Evolutionary conservation across 2,329 filamentous ascomycete genomes (phyloP).

Genomic region (Exophiala sp.): DNA sequence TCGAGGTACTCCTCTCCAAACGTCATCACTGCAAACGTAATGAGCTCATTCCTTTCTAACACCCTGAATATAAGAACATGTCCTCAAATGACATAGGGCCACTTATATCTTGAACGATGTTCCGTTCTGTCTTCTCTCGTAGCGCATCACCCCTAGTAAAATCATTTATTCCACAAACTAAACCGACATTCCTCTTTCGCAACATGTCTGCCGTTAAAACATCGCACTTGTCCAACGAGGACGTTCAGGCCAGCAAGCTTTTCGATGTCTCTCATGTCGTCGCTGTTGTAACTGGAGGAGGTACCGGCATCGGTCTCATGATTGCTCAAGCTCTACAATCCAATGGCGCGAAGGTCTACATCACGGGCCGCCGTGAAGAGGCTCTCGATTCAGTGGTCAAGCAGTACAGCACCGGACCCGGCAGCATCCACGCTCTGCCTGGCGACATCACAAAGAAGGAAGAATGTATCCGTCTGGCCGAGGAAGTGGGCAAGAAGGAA

Average conservation of each 20-base stretch:
- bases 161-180: background rate
- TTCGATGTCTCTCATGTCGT: constrained; percentile 33
- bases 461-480: constrained; percentile 46
- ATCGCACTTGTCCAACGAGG: constrained; percentile 20
- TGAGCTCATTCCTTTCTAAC: background rate
- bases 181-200: background rate
- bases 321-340: constrained; percentile 45
- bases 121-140: background rate
- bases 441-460: constrained; percentile 52
- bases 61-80: background rate
- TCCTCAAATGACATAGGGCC: background rate
- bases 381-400: constrained; percentile 46
- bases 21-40: background rate
- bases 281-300: constrained; percentile 46
- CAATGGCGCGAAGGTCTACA: constrained; percentile 49
- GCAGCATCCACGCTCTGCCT: constrained; percentile 46
- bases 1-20: background rate
- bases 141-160: background rate
- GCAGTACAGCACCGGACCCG: constrained; percentile 45
- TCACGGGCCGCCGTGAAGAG: constrained; percentile 46
- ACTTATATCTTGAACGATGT: background rate
- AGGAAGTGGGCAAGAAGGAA: constrained; percentile 52
- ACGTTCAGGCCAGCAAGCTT: constrained; percentile 30
- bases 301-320: constrained; percentile 48
- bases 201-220: constrained; percentile 6